Base-by-base conservation (phyloP, 768 basidiomycete genomes). In the Polyporus arcularius region DNA sequence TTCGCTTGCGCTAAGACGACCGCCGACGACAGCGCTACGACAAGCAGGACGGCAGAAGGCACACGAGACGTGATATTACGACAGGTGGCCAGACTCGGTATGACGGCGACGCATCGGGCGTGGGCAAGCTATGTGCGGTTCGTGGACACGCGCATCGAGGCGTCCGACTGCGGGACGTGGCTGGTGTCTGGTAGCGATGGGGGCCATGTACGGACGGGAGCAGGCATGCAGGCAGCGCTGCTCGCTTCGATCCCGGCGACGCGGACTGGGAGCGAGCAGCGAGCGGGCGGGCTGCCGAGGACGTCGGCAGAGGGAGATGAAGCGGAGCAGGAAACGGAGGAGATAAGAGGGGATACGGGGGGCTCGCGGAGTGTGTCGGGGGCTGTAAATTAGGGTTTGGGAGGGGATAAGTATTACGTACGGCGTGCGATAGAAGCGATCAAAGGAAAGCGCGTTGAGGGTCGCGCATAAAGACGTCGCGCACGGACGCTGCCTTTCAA, bases 401-500 rank as follows among this genome's bases (percentile, higher is more conserved):
- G 8, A 8, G 14, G 40, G 32, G 39, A 47, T 60, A 48, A 45
- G 2, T 39, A 46, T 58, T 62, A 58, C 61, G 61, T 58, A 58
- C 51, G 32, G 32, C 28, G 41, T n/a, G 41, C 11, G 28, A 48
- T 48, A 7, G 28, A 28, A 48, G 46, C 10, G 21, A 26, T 18
- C 18, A 21, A 26, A 8, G 21, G 21, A 3, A 21, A 6, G 26
- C 26, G 10, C 9, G n/a, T 18, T 26, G 45, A 12, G 11, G 45
- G 11, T 3, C 45, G 21, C 12, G 9, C 14, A 57, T 48, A 57
- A 49, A 57, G 47, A 41, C 46, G 26, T 0, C 32, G 35, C 16
- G 30, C 4, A 12, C 39, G 38, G 52, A 43, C 63, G 62, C 66
- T 61, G 66, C 63, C 47, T 64, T 64, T 64, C 63, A 59, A 64